These are phyloP conservation scores for Cryptococcus jaspeensis DNA, from an alignment of 1,284 basidiomycete genomes.

Conservation along the genomic window DNA sequence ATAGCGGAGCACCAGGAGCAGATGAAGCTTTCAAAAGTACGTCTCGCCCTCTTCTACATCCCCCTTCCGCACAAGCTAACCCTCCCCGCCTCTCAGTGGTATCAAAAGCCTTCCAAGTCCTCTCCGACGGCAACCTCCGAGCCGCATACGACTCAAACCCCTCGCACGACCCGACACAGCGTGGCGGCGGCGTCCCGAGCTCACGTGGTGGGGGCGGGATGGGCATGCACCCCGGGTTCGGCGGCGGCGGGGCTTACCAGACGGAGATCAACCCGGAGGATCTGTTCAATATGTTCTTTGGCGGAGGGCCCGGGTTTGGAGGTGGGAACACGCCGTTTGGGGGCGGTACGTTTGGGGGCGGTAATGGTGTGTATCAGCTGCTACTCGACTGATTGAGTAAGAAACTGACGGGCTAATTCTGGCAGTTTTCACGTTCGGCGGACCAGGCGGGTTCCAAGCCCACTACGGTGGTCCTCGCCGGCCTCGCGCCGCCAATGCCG, in stretches of 20 bases:
- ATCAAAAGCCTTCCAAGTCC: slow-evolving; percentile 93
- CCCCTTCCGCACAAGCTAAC: slow-evolving; percentile 1
- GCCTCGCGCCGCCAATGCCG: slow-evolving; percentile 42
- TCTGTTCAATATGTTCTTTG: slow-evolving; percentile 99
- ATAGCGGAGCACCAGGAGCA: slow-evolving; percentile 82
- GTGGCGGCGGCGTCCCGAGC: slow-evolving; percentile 69
- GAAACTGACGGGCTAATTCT: neutral
- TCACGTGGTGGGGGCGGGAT: slow-evolving; percentile 54
- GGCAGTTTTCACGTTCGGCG: slow-evolving; percentile 53
- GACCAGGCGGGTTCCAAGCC: slow-evolving; percentile 68
- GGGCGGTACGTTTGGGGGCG: slow-evolving; percentile 60
- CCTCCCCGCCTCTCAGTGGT: slow-evolving; percentile 65
- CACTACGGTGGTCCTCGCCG: slow-evolving; percentile 33
- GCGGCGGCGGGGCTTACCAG: slow-evolving; percentile 60
- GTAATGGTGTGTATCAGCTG: slow-evolving; percentile 35
- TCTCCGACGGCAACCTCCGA: slow-evolving; percentile 90
- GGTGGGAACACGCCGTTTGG: slow-evolving; percentile 58
- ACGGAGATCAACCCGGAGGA: slow-evolving; percentile 93
- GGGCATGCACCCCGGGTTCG: slow-evolving; percentile 52
- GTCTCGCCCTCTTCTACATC: slow-evolving; percentile 43
- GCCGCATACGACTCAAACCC: slow-evolving; percentile 85
- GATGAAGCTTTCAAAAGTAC: slow-evolving; percentile 98
- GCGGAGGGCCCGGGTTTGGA: slow-evolving; percentile 57
- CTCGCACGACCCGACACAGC: slow-evolving; percentile 81
- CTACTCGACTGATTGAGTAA: too few species aligned